Base-by-base conservation (phyloP, 2,329 filamentous ascomycete species). In the Phaeosphaeriaceae sp. region DNA sequence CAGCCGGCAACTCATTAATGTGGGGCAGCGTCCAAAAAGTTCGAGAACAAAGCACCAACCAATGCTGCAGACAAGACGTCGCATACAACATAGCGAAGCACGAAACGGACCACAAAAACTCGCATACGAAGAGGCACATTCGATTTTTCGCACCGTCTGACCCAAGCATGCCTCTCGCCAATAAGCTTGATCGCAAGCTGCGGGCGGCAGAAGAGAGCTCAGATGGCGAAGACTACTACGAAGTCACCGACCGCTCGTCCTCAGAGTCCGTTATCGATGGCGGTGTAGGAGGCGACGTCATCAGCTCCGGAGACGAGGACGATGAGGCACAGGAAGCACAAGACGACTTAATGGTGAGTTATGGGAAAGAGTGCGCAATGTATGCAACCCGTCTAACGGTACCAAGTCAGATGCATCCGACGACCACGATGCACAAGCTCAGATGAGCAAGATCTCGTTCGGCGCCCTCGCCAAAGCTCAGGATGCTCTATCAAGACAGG, bases 391-490 rank as follows among this genome's bases (percentile, higher is more conserved):
- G 51, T 19, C 62, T 71, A 50, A 73, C 42, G 50, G 17, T 1
- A 2, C 9, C n/a, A 51, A 73, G 59, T 61, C 60, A 54, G 73
- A 77, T n/a, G 71, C 67, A 17, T 75, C 75, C 20, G 76, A 81
- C 24, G 74, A 77, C 41, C 74, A 76, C 2, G 76, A 82, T 54
- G 77, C 81, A 22, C 72, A 81, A 49, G 74, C 79, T 15, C 74
- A 79, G 33, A 77, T 89, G 57, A 83, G 81, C 69, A 83, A 82
- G 60, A 87, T 97, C 64, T 95, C 93, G 22, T 97, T 98, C 71
- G 93, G 93, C 62, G 91, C 91, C n/a, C 83, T 97, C 42, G 92
- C 91, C 63, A 91, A 92, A 82, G 93, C 93, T 1, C 92, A 96
- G 80, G 89, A 89, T 41, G 85, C 88, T 0, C 79, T 96, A 31